phyloP scores from a whole-genome alignment of 2,329 filamentous ascomycete genomes.

The Knufia petricola region DNA sequence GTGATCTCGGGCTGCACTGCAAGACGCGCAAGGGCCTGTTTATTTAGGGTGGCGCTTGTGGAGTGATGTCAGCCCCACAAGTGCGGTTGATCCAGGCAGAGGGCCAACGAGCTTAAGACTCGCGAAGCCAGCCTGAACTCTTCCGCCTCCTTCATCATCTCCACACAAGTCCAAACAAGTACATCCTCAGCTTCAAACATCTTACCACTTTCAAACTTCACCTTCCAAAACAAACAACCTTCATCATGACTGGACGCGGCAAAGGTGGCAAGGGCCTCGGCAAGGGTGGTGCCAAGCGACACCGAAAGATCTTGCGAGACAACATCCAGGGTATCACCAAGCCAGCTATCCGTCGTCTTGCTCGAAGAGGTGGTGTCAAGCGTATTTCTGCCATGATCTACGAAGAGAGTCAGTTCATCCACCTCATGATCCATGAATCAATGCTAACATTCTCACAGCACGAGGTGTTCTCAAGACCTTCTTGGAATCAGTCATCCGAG shows the following conservation, averaged over 20 bases:
- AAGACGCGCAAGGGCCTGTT: neutral
- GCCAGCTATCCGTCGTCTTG: conserved; percentile 46
- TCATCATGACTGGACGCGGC: conserved; percentile 52
- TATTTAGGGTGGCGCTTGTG: neutral
- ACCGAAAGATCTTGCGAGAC: conserved; percentile 64
- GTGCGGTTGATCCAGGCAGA: neutral
- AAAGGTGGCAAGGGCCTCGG: conserved; percentile 48
- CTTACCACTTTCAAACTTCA: conserved; percentile 13
- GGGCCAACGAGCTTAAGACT: conserved; percentile 2
- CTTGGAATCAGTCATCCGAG: conserved; percentile 56
- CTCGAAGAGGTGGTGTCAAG: conserved; percentile 46
- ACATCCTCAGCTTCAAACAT: conserved; percentile 10
- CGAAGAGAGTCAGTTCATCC: conserved; percentile 48
- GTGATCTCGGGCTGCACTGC: neutral
- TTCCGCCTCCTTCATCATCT: conserved; percentile 15
- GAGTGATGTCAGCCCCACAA: neutral
- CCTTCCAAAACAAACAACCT: conserved; percentile 27
- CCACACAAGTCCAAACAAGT: conserved; percentile 14
- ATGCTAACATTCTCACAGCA: conserved; percentile 23
- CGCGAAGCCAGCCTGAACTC: neutral
- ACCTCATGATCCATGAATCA: neutral
- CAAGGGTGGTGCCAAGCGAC: conserved; percentile 81
- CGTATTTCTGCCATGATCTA: conserved; percentile 89
- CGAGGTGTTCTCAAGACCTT: conserved; percentile 69
- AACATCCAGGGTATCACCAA: conserved; percentile 49